Conservation (phyloP, 2,329 filamentous ascomycete species). For the Claviceps spartinae region DNA sequence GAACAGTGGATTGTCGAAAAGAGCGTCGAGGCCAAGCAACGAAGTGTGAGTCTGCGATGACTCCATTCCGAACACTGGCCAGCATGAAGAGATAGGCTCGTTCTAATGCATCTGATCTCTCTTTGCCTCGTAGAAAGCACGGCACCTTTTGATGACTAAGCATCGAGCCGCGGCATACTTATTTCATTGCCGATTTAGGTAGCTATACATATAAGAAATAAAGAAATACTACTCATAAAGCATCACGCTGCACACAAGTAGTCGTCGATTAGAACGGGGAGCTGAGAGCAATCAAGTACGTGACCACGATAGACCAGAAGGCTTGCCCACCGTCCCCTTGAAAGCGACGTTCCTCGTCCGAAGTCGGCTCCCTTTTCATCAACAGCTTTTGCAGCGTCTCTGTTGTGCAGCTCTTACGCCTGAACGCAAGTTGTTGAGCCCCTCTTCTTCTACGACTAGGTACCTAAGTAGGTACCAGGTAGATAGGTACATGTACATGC, state of each 20-base stretch:
- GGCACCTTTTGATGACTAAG: not conserved
- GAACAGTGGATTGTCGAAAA: conserved; percentile 51
- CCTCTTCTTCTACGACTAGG: not conserved
- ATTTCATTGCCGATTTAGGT: too few relatives aligned
- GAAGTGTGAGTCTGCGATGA: conserved; percentile 17
- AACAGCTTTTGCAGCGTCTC: too few relatives aligned
- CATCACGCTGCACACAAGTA: conserved; percentile 16
- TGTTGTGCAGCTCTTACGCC: too few relatives aligned
- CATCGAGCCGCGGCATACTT: not conserved
- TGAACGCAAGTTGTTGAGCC: not conserved
- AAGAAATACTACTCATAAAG: not conserved
- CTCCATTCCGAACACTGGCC: conserved; percentile 16
- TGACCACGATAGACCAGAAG: too few relatives aligned
- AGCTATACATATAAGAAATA: too few relatives aligned
- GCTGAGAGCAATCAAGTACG: not conserved
- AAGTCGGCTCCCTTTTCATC: too few relatives aligned
- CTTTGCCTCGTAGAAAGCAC: not conserved
- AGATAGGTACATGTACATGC: not conserved
- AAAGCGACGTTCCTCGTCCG: too few relatives aligned
- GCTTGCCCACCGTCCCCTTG: too few relatives aligned
- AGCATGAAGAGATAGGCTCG: not conserved
- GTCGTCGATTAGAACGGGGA: conserved; percentile 9
- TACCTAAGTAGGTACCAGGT: too few relatives aligned
- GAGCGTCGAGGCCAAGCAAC: conserved; percentile 37
- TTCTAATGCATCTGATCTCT: not conserved